Evolutionary conservation across 2,329 filamentous ascomycete genomes (phyloP), one percentile per base, ranked within the genome.

Genomic region (Emergomyces africanus): DNA sequence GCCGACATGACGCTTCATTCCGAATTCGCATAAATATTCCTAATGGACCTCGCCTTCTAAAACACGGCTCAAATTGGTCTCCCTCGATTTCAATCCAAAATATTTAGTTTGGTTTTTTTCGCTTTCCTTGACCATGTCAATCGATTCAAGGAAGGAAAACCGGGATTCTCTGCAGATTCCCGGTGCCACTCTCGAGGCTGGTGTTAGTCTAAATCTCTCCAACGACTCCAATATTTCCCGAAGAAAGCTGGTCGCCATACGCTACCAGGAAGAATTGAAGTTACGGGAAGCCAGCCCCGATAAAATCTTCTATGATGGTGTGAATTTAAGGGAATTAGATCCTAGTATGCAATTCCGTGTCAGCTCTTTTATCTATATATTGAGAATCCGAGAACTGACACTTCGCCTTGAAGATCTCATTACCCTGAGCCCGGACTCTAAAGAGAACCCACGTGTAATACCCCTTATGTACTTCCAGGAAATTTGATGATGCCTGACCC

Each of bases 301-400:
- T 28, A 48, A 46, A 46, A 25, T 35, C 20, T 57, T 57, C 33
- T 57, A 51, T 20, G 56, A 50, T 57, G 56, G 56, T n/a, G 56
- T 15, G 5, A 25, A 51, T 39, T 39, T 57, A 35, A 15, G 46
- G 9, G 39, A 39, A 46, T 41, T 57, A 23, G 56, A 57, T 30
- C 42, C 42, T 33, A 35, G 56, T 57, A 57, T 28, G 42, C 18
- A 33, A 37, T 8, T 37, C 35, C n/a, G n/a, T 33, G 33, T 18
- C 30, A 51, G 18, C 18, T 18, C 25, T 25, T 49, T 35, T 35
- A 23, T 5, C 23, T 51, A 37, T 35, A 6, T 28, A 2, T 28
- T 39, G n/a, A 39, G 2, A 18, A 37, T 18, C 14, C 15, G 14
- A 1, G 33, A 20, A 28, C 56, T 49, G 23, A 39, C 20, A 18